Evolutionary conservation across 495 filamentous ascomycete genomes (phyloP), one percentile per base, ranked within the genome.

Genomic region (Neurospora hispaniola): DNA sequence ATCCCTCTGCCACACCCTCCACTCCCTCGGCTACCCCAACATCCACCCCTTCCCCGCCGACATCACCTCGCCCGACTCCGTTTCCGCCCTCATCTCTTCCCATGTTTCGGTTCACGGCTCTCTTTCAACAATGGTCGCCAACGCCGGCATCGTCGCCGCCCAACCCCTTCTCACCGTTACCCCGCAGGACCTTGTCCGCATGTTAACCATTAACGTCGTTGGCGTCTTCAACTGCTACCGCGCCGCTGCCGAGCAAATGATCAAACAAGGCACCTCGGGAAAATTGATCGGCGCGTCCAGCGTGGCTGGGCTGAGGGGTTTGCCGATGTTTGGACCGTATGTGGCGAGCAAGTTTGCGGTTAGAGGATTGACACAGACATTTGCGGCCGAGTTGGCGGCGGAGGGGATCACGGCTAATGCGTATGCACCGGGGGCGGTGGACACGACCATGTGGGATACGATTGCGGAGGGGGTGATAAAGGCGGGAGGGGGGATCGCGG

Each of bases 361-460:
- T 2, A 80, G 88, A 5, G 88, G 88, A 0, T 75, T 91, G 69
- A 87, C 82, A 3, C 85, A 89, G 75, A 85, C 81, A 2, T 88
- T 89, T 70, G 88, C 88, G 0, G 86, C 88, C 83, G 86, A 89
- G 74, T 80, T 87, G 76, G 89, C 86, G 1, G 62, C 74, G 69
- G 84, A 90, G 71, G 80, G 85, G 62, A 91, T 91, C 77, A 90
- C 89, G 2, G 88, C 83, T 7, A 90, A 90, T 74, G 84, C 86
- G 6, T 90, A 90, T 73, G 89, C 87, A 0, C 89, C 89, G 0
- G 89, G 89, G 0, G 87, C 90, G 70, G 86, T 91, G 2, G 87
- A 84, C 0, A 91, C 89, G 5, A 78, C 80, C 0, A 90, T 90
- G 87, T 89, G 88, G 87, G 88, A 88, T 70, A 71, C 83, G 5